Conservation (phyloP, 805 yeast species). For the Sugiyamaella floridensis region DNA sequence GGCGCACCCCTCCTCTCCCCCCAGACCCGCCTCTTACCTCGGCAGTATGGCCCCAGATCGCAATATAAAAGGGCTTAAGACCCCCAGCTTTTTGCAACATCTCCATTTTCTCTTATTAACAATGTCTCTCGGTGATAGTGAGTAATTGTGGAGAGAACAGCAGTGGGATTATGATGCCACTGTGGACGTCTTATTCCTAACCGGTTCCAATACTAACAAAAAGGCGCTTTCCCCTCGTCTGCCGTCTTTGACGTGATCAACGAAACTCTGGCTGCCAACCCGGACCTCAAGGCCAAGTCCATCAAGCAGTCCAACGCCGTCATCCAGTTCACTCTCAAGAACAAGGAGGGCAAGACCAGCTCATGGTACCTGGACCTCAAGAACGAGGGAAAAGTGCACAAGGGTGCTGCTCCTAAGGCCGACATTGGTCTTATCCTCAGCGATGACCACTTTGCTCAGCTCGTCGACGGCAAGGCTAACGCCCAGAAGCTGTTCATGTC, state of each 20-base stretch:
- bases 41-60: not conserved
- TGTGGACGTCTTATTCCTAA: too few relatives aligned
- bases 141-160: not conserved
- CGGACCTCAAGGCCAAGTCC: conserved; percentile 27
- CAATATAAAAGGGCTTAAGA: not conserved
- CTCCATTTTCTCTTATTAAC: not conserved
- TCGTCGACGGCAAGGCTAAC: conserved; percentile 71
- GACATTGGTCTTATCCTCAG: conserved; percentile 61
- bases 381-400: conserved; percentile 46
- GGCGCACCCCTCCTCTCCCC: not conserved
- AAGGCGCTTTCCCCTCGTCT: conserved; percentile 34
- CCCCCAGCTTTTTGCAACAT: not conserved
- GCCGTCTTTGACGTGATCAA: conserved; percentile 33
- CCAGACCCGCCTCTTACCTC: not conserved
- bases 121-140: conserved; percentile 12
- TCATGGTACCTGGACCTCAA: conserved; percentile 67
- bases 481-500: conserved; percentile 79
- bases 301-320: conserved; percentile 49
- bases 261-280: conserved; percentile 26
- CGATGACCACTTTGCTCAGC: conserved; percentile 64
- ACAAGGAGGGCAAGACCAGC: conserved; percentile 50
- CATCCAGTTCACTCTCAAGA: conserved; percentile 60
- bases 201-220: too few relatives aligned
- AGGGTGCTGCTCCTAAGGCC: conserved; percentile 40
- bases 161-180: too few relatives aligned